These are phyloP conservation scores for Aspergillus novofumigatus DNA, from an alignment of 2,329 filamentous ascomycete genomes.

Conservation along the genomic window DNA sequence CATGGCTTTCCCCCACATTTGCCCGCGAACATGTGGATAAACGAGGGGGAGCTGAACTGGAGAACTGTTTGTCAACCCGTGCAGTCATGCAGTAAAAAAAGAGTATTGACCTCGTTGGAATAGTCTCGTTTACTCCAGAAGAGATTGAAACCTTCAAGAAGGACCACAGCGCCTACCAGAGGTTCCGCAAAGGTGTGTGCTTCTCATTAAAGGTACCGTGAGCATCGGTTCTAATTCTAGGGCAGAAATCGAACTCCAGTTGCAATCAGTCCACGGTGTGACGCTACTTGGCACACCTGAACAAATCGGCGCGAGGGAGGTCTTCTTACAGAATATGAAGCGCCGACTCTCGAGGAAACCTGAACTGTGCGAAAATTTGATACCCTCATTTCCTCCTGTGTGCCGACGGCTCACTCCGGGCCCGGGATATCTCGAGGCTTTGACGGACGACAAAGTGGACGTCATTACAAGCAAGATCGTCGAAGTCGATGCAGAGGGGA, in stretches of 20 bases:
- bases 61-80: slow-evolving; percentile 25
- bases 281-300: slow-evolving; percentile 27
- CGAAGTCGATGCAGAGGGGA: slow-evolving; percentile 28
- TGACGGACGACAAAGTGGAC: slow-evolving; percentile 57
- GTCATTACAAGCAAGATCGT: slow-evolving; percentile 55
- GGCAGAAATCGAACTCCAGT: slow-evolving; percentile 27
- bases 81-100: neutral
- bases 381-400: slow-evolving; percentile 38
- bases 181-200: slow-evolving; percentile 31
- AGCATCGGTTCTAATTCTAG: neutral
- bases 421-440: slow-evolving; percentile 54
- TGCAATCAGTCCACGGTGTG: slow-evolving; percentile 30
- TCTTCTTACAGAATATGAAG: slow-evolving; percentile 32
- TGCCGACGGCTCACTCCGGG: slow-evolving; percentile 46
- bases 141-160: slow-evolving; percentile 31
- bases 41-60: slow-evolving; percentile 16
- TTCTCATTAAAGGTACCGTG: neutral
- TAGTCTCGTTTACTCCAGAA: slow-evolving; percentile 29
- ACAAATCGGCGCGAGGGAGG: slow-evolving; percentile 20
- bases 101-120: neutral
- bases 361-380: slow-evolving; percentile 31
- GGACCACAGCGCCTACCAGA: slow-evolving; percentile 27
- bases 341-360: slow-evolving; percentile 31
- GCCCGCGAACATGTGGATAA: slow-evolving; percentile 27
- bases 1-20: slow-evolving; percentile 29